These are phyloP conservation scores for Saturnispora silvae DNA, from an alignment of 805 yeast genomes.

Conservation along the genomic window DNA sequence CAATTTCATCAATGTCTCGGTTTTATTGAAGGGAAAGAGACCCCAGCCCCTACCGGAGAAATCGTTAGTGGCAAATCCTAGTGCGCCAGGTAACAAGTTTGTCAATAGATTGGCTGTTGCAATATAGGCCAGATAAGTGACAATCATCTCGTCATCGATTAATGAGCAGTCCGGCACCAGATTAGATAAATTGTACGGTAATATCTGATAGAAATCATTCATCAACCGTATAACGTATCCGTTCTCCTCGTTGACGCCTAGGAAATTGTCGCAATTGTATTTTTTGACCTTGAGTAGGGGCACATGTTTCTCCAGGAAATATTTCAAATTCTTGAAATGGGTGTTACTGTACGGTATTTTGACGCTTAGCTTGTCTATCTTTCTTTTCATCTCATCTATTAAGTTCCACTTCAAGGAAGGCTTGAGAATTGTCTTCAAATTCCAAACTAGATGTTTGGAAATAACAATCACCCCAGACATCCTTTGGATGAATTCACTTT, in stretches of 20 bases:
- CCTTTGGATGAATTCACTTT: neutral
- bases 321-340: conserved; percentile 10
- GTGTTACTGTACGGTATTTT: neutral
- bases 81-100: conserved; percentile 7
- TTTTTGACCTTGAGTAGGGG: neutral
- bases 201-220: conserved; percentile 9
- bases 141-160: conserved; percentile 5
- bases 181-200: conserved; percentile 11
- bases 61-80: conserved; percentile 6
- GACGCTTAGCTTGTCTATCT: conserved; percentile 3
- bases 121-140: conserved; percentile 3
- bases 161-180: neutral
- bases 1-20: conserved; percentile 1
- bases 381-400: conserved; percentile 7
- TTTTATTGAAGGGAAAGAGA: neutral
- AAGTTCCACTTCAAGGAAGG: neutral
- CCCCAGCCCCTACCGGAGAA: conserved; percentile 8
- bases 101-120: conserved; percentile 4
- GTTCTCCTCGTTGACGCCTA: conserved; percentile 8
- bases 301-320: conserved; percentile 5
- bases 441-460: conserved; percentile 2
- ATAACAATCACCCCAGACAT: conserved; percentile 2
- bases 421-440: conserved; percentile 6
- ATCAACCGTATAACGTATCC: conserved; percentile 8
- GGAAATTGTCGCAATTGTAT: neutral